Conservation (phyloP, 2,329 filamentous ascomycete species). For the Coniochaeta prunicola region DNA sequence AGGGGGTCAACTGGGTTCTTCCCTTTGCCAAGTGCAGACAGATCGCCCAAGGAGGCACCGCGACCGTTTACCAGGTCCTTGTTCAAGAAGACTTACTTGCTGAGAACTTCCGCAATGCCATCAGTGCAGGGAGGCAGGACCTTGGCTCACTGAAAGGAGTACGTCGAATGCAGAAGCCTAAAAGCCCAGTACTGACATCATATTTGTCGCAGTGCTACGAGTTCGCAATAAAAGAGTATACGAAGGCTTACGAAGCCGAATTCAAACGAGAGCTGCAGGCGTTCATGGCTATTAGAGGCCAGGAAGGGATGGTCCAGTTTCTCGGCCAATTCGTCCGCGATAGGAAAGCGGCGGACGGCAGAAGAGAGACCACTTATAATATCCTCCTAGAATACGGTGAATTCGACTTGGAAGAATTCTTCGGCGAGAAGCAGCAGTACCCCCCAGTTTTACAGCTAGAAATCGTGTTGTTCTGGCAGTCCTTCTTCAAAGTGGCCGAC, state of each 20-base stretch:
- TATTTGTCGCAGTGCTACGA: slow-evolving; percentile 1
- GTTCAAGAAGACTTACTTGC: slow-evolving; percentile 3
- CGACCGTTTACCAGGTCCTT: slow-evolving; percentile 2
- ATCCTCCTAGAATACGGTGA: slow-evolving; percentile 8
- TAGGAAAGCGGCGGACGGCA: neutral
- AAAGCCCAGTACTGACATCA: neutral
- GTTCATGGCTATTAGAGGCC: slow-evolving; percentile 4
- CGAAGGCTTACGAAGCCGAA: neutral
- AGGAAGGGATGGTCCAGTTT: slow-evolving; percentile 5
- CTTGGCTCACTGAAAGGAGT: neutral
- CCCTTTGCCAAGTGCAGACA: slow-evolving; percentile 2
- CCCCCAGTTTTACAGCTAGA: slow-evolving; percentile 5
- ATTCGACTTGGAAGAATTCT: slow-evolving; percentile 6
- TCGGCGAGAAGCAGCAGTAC: slow-evolving; percentile 1
- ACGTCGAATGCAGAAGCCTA: neutral
- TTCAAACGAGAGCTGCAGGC: slow-evolving; percentile 3
- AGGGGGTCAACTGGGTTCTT: slow-evolving; percentile 2
- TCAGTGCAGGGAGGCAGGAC: neutral
- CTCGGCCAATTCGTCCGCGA: slow-evolving; percentile 3
- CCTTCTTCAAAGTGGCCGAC: slow-evolving; percentile 5
- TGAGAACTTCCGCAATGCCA: neutral
- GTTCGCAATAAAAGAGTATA: slow-evolving; percentile 5
- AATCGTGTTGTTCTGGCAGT: slow-evolving; percentile 6
- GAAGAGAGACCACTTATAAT: slow-evolving; percentile 2
- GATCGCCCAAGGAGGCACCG: slow-evolving; percentile 4